Percentiles rank a stretch among this genome's conserved stretches.
Evolutionary conservation across 2,329 filamentous ascomycete genomes (phyloP).

Genomic region (Bipolaris bicolor): DNA sequence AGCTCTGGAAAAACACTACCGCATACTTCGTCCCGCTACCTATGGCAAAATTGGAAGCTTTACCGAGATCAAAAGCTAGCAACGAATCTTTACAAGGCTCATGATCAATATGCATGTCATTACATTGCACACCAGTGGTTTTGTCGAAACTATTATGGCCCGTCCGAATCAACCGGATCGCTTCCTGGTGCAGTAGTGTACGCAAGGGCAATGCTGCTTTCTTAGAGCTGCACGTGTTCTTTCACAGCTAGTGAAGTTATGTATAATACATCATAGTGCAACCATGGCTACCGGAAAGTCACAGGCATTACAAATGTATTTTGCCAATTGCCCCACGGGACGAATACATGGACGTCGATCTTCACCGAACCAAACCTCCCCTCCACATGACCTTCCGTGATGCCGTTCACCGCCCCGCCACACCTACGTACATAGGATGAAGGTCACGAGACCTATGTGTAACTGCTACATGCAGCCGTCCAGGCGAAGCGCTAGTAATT

Average conservation of each 20-base stretch:
- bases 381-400: not conserved
- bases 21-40: not conserved
- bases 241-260: too few species aligned
- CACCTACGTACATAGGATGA: not conserved
- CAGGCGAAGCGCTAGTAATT: not conserved
- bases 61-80: not conserved
- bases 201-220: not conserved
- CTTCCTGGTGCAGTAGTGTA: not conserved
- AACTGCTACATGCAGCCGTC: not conserved
- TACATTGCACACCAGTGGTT: not conserved
- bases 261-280: too few species aligned
- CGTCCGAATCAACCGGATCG: too few species aligned
- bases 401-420: not conserved
- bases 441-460: not conserved
- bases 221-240: not conserved
- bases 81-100: not conserved
- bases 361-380: not conserved
- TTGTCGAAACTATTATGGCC: not conserved
- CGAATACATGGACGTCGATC: constrained; percentile 4
- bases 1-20: not conserved
- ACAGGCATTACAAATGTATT: not conserved
- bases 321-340: not conserved
- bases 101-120: not conserved
- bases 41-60: not conserved
- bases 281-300: not conserved